phyloP scores from a whole-genome alignment of 305 asterid genomes.

The Lippia alba region DNA sequence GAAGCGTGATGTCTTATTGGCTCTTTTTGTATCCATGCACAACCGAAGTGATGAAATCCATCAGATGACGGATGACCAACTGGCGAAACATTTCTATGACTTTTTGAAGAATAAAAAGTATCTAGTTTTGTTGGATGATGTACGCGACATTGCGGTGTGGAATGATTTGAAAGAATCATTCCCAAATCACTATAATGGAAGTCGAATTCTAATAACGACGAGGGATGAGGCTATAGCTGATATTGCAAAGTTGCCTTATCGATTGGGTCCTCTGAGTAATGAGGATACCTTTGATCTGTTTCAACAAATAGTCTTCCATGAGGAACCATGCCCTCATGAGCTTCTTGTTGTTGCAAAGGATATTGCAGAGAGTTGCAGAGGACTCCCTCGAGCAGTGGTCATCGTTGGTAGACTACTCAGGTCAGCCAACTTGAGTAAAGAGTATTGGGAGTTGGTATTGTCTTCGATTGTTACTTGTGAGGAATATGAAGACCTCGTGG shows the following conservation, averaged over 20 bases:
- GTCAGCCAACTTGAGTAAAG: background rate
- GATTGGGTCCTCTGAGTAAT: background rate
- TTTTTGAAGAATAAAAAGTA: background rate
- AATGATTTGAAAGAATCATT: background rate
- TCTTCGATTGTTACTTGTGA: background rate
- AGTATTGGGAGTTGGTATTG: background rate
- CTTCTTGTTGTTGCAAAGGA: background rate
- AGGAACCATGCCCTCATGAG: background rate
- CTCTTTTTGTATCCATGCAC: background rate
- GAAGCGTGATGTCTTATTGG: background rate
- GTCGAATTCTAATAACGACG: background rate
- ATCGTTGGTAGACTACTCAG: slow-evolving; percentile 21
- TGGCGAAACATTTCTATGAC: background rate
- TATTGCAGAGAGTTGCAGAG: background rate
- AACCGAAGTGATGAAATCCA: background rate
- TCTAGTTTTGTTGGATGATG: background rate
- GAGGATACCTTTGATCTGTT: background rate
- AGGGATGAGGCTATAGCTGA: background rate
- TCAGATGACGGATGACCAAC: background rate
- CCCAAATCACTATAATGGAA: slow-evolving; percentile 14
- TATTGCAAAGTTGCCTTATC: background rate
- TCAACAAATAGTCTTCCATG: background rate
- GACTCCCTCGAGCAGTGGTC: background rate
- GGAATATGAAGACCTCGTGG: background rate
- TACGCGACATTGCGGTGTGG: background rate